Evolutionary conservation across 2,329 filamentous ascomycete genomes (phyloP), one percentile per base, ranked within the genome.

Genomic region (Whalleya microplaca): DNA sequence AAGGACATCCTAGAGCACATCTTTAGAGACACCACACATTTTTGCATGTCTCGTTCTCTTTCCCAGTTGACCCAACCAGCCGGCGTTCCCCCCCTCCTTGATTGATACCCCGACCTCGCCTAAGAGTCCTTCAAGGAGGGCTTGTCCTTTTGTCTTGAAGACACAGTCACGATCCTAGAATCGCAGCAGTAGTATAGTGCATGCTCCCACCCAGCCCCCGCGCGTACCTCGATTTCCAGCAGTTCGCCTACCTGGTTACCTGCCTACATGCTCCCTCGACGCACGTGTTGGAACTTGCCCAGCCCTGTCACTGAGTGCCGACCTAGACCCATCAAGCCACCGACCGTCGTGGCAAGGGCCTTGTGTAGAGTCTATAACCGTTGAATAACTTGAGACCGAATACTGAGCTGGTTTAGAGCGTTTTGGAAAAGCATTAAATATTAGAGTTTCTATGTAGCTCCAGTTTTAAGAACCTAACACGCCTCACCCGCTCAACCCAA

Each of bases 281-380:
- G 59, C 63, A 59, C 61, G 56, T 64, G 53, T 55, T 59, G 45
- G 49, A 46, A 55, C 51, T 53, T 23, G 27, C 20, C 48, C 23
- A 51, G 48, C 46, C 32, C 53, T 58, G 55, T 44, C 51, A 56
- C 41, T 27, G 47, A 56, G 51, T 53, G 51, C 55, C 51, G 53
- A 47, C 44, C 55, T 41, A 55, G 52, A 64, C 58, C 57, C 43
- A 59, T 49, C 51, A 59, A 61, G 58, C 61, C 58, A 64, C 56
- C 41, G 27, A 42, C 45, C 51, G 51, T 51, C 42, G 32, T 37
- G 21, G 43, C 41, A 40, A 50, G 51, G 47, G 45, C 55, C 47
- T 48, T 48, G n/a, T 46, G 51, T 56, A 44, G 42, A 49, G 55
- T 61, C 46, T 58, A 51, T 20, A 50, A 48, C 49, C 14, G 45